Base-by-base conservation (phyloP, 768 basidiomycete genomes). In the Gymnopilus junonius region DNA sequence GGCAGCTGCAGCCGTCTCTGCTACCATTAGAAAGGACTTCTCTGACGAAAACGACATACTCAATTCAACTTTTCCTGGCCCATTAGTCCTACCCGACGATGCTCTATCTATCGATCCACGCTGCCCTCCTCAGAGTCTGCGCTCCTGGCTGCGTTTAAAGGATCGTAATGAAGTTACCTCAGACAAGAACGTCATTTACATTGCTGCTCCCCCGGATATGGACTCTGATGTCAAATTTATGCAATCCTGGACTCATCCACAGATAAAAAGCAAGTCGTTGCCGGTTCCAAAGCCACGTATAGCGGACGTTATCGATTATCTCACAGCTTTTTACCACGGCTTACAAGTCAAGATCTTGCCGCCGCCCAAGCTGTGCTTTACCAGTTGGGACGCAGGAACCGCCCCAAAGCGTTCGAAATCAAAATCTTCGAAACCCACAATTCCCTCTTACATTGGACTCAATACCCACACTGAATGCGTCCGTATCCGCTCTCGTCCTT, bases 281-380 rank as follows among this genome's bases (percentile, higher is more conserved):
- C 14, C 3, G 17, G 34, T 46, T 11, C 4, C 35, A 32, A 25
- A 67, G 15, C 75, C 78, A 8, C 48, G 46, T 1, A 57, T 65
- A 6, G 50, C 64, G 3, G 74, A 74, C 31, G 58, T 78, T 5
- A 50, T 69, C 14, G 73, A 71, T 1, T 79, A 79, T 62, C 64
- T 79, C 3, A 17, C 59, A 3, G 78, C 77, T 6, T 79, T 75
- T 53, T 79, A 76, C 54, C 71, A 75, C 55, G 76, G 76, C 11
- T 64, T 77, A 25, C 59, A 67, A 3, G 77, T 77, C 11, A 74
- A 71, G 48, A 51, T 45, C 17, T 53, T 77, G 6, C 53, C 60
- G 12, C 61, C 70, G 1, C 23, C 57, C 5, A 65, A 40, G 15
- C 68, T 72, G 23, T 68, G 56, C 15, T 75, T 76, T 58, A 65